Percentiles rank a stretch among this genome's conserved stretches.
Evolutionary conservation across 345 rosid species (phyloP).

Genomic region (Salix suchowensis): DNA sequence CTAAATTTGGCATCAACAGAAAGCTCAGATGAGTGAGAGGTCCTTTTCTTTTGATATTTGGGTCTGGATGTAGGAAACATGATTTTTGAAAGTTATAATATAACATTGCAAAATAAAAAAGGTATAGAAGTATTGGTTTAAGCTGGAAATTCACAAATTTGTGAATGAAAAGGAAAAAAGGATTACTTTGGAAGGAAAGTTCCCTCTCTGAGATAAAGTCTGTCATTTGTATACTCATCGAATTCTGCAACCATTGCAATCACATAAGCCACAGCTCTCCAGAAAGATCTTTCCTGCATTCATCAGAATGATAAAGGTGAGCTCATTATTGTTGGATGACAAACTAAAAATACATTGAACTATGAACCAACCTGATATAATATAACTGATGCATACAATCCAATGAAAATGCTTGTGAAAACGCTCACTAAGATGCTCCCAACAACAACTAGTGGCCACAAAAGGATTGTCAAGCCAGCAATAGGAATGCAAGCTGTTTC

Average conservation of each 20-base stretch:
- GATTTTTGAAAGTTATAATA: slow-evolving; percentile 17
- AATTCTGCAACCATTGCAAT: slow-evolving; percentile 85
- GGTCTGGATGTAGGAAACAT: slow-evolving; percentile 54
- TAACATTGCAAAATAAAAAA: slow-evolving; percentile 2
- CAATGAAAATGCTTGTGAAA: slow-evolving; percentile 63
- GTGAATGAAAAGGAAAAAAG: slow-evolving; percentile 1
- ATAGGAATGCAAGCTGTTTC: slow-evolving; percentile 77
- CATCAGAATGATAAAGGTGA: slow-evolving; percentile 5
- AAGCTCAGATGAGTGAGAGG: slow-evolving; percentile 42
- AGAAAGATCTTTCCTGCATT: slow-evolving; percentile 70
- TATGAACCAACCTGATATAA: slow-evolving; percentile 55
- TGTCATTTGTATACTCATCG: slow-evolving; percentile 81
- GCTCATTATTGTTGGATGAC: not conserved
- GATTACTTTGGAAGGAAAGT: slow-evolving; percentile 79
- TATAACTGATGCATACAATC: slow-evolving; percentile 64
- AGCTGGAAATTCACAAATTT: not conserved
- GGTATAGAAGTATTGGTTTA: not conserved
- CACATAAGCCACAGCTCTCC: slow-evolving; percentile 75
- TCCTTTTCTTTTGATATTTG: slow-evolving; percentile 51
- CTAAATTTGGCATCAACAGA: slow-evolving; percentile 40
- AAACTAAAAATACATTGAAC: not conserved
- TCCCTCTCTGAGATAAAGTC: slow-evolving; percentile 82
- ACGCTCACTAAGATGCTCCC: slow-evolving; percentile 54
- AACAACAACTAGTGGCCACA: slow-evolving; percentile 76
- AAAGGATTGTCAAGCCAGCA: slow-evolving; percentile 70